A percentile compares a stretch with the other conserved stretches of the same genome.
Evolutionary conservation across 345 rosid genomes (phyloP).

Genomic region (Chamaenerion angustifolium): DNA sequence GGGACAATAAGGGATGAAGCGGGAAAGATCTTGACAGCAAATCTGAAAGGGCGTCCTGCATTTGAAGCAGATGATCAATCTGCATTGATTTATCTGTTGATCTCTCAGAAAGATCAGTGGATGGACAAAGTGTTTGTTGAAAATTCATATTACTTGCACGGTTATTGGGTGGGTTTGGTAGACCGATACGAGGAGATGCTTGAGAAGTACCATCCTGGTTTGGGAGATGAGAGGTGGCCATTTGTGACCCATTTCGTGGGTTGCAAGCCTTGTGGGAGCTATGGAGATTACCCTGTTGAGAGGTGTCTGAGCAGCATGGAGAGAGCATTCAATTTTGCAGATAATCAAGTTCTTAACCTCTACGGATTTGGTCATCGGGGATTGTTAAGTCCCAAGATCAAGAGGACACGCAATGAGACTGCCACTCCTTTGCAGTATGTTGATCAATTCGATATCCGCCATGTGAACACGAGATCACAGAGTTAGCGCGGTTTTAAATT

Average conservation of each 20-base stretch:
- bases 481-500: constrained; percentile 1
- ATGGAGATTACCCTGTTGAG: constrained; percentile 89
- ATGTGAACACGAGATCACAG: constrained; percentile 6
- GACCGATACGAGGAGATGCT: constrained; percentile 93
- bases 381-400: constrained; percentile 82
- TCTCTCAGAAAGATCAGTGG: constrained; percentile 72
- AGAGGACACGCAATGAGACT: constrained; percentile 78
- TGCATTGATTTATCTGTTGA: constrained; percentile 71
- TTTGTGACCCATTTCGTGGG: constrained; percentile 92
- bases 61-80: constrained; percentile 97
- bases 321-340: constrained; percentile 88
- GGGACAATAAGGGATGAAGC: constrained; percentile 80
- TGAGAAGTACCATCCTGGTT: constrained; percentile 82
- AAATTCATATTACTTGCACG: constrained; percentile 85
- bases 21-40: constrained; percentile 68
- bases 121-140: constrained; percentile 80
- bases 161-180: constrained; percentile 92
- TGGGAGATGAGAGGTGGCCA: constrained; percentile 96
- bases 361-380: constrained; percentile 91
- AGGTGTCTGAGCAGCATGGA: constrained; percentile 84
- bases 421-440: constrained; percentile 53
- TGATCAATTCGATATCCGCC: constrained; percentile 65
- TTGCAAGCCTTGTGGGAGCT: constrained; percentile 94
- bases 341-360: constrained; percentile 79
- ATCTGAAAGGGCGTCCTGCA: constrained; percentile 76